Conservation (phyloP, 179 eudicot species). For the Gypsophila paniculata region DNA sequence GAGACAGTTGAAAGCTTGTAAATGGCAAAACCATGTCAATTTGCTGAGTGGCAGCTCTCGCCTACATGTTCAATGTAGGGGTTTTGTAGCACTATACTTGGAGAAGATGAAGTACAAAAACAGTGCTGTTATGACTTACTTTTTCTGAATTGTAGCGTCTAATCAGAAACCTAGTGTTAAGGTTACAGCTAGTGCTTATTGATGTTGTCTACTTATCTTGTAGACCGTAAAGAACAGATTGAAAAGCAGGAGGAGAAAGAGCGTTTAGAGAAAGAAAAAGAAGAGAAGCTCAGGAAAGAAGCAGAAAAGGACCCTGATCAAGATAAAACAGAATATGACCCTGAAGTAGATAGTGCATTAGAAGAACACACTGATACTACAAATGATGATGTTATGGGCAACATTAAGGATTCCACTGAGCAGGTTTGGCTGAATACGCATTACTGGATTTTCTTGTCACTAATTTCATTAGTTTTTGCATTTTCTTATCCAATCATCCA, state of each 20-base stretch:
- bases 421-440: constrained; percentile 43
- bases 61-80: no score
- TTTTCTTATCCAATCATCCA: background rate
- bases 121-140: background rate
- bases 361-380: constrained; percentile 34
- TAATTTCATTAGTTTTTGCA: background rate
- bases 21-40: background rate
- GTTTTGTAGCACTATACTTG: no score
- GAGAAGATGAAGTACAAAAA: background rate
- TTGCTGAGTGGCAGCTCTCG: background rate
- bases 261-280: constrained; percentile 75
- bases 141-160: background rate
- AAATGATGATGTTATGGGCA: constrained; percentile 40
- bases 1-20: background rate
- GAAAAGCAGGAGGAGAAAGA: constrained; percentile 92
- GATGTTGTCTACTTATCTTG: background rate
- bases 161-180: background rate
- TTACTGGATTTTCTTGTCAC: constrained; percentile 5
- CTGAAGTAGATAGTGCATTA: constrained; percentile 31
- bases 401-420: constrained; percentile 34
- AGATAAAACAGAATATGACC: constrained; percentile 33
- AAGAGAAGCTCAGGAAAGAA: constrained; percentile 64
- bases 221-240: constrained; percentile 79
- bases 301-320: constrained; percentile 40
- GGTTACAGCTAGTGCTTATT: background rate